Base-by-base conservation (phyloP, 345 rosid genomes). In the Bruguiera parviflora region DNA sequence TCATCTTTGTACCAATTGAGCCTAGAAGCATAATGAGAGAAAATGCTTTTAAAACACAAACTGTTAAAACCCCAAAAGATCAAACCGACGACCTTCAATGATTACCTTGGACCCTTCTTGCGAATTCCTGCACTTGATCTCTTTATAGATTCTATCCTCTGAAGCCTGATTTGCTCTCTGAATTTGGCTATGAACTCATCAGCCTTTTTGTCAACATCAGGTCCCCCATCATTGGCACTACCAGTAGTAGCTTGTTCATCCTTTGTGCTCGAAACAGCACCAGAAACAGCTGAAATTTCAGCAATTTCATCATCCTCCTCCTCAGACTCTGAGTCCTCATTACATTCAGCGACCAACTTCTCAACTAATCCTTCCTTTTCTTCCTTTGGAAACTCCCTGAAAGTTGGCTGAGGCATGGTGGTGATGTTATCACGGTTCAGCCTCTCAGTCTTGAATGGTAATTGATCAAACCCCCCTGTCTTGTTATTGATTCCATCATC, bases 151-250 rank as follows among this genome's bases (percentile, higher is more conserved):
- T 88, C 96, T 27, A 90, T 96, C 77, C 98, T 88, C 65, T 96
- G 99, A 46, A 96, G 91, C 86, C 98, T 86, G 65, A 96, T 96
- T 69, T 96, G 99, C 85, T 96, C 99, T 71, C 99, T 88, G 84
- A 92, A 87, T 81, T 86, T 92, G n/a, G 98, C 93, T 71, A 96
- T 96, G 84, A 96, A 96, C 80, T 90, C 98, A 65, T 84, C 97
- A 0, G 99, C 99, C 66, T 90, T 89, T 92, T 87, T 89, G 64
- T 96, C 97, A 19, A 96, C 99, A 67, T 96, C 99, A 11, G 90
- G 90, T 31, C 83, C 87, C 67, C 72, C 90, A 16, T 84, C 86
- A 35, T 73, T 61, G 24, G 20, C 78, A 60, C 53, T 73, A 69
- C 77, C 68, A 6, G 72, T 72, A 73, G 43, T 61, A 1, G 63